phyloP scores from a whole-genome alignment of 1,284 basidiomycete species.

The Athelia sp. region DNA sequence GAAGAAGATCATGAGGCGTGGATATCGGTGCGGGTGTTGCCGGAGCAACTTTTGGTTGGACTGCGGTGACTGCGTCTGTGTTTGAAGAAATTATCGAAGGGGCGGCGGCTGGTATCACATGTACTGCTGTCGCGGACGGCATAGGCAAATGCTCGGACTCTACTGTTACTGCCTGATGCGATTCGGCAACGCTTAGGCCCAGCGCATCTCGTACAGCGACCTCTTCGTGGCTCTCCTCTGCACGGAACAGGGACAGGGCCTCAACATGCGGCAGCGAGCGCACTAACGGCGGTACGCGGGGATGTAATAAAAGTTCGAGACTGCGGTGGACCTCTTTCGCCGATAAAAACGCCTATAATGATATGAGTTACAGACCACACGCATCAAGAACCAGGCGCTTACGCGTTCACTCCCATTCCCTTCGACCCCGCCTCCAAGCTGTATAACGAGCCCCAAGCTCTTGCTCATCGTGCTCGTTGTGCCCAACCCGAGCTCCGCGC shows the following conservation, averaged over 20 bases:
- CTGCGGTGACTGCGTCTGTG: background rate
- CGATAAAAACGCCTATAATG: conserved; percentile 4
- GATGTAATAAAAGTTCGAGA: conserved; percentile 66
- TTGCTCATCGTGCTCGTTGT: conserved; percentile 55
- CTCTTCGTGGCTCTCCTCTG: conserved; percentile 64
- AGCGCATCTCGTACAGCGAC: conserved; percentile 35
- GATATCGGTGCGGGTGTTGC: background rate
- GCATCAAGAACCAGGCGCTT: conserved; percentile 11
- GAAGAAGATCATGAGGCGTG: background rate
- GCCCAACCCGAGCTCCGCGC: conserved; percentile 45
- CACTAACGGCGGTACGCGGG: conserved; percentile 70
- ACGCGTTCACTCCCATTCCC: conserved; percentile 22
- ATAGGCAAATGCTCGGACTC: background rate
- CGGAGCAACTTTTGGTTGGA: background rate
- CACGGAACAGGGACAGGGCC: conserved; percentile 49
- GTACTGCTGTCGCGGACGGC: background rate
- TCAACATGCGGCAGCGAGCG: conserved; percentile 64
- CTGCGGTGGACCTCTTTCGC: conserved; percentile 27
- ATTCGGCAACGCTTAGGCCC: conserved; percentile 21
- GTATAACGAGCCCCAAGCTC: conserved; percentile 48
- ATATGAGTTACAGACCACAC: background rate
- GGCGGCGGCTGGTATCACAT: background rate
- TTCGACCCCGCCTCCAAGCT: conserved; percentile 16
- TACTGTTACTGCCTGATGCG: conserved; percentile 3
- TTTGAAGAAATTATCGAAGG: background rate